These are phyloP conservation scores for Cladosporium phlei DNA, from an alignment of 2,329 filamentous ascomycete species.

Conservation along the genomic window DNA sequence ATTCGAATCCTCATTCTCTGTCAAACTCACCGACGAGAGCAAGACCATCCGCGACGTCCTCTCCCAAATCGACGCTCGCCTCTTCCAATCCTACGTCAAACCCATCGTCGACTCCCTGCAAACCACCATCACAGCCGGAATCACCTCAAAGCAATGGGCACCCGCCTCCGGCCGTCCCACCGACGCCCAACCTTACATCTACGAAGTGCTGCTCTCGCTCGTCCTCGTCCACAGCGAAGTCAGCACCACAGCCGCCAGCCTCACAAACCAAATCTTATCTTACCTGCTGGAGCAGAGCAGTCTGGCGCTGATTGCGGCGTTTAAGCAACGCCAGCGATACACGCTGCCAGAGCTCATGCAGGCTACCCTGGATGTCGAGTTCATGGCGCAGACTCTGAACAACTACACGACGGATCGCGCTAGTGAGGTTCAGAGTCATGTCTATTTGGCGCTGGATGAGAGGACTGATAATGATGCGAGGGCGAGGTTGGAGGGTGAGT, in stretches of 20 bases:
- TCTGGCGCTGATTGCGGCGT: slow-evolving; percentile 73
- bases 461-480: slow-evolving; percentile 85
- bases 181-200: slow-evolving; percentile 82
- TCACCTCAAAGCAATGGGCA: slow-evolving; percentile 67
- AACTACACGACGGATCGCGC: slow-evolving; percentile 84
- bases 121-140: slow-evolving; percentile 66
- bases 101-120: slow-evolving; percentile 66
- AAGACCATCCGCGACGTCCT: slow-evolving; percentile 90
- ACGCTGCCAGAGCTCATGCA: slow-evolving; percentile 84
- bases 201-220: slow-evolving; percentile 75
- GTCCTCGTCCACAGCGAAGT: slow-evolving; percentile 76
- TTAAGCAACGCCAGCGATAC: slow-evolving; percentile 61
- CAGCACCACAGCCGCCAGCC: slow-evolving; percentile 54
- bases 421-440: slow-evolving; percentile 75
- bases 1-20: slow-evolving; percentile 90
- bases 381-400: slow-evolving; percentile 86
- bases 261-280: slow-evolving; percentile 77
- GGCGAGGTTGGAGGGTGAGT: slow-evolving; percentile 72
- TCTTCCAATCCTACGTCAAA: slow-evolving; percentile 88
- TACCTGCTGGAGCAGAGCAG: slow-evolving; percentile 81
- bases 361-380: slow-evolving; percentile 94
- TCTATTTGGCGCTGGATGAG: slow-evolving; percentile 85
- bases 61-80: slow-evolving; percentile 78
- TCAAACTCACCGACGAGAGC: slow-evolving; percentile 88
- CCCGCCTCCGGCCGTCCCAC: slow-evolving; percentile 56